These are phyloP conservation scores for Hypoxylon rickii DNA, from an alignment of 495 filamentous ascomycete genomes.

Conservation along the genomic window DNA sequence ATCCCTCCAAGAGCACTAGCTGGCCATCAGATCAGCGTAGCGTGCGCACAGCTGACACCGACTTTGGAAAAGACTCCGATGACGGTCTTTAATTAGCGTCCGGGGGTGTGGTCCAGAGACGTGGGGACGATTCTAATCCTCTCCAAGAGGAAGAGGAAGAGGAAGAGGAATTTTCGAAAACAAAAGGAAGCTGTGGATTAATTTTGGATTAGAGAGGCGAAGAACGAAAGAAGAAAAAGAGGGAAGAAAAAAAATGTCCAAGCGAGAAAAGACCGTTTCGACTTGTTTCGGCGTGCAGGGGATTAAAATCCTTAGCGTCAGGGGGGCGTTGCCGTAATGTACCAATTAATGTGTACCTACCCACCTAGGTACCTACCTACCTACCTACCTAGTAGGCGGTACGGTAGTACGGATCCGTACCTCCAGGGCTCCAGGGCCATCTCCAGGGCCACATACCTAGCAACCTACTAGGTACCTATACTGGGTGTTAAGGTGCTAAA, in stretches of 20 bases:
- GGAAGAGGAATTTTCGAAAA: slow-evolving; percentile 6
- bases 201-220: slow-evolving; percentile 18
- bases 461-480: too few species aligned
- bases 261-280: slow-evolving; percentile 26
- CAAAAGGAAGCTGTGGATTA: slow-evolving; percentile 33
- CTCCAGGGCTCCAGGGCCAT: too few species aligned
- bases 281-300: slow-evolving; percentile 29
- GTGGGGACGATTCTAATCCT: slow-evolving; percentile 14
- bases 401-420: too few species aligned
- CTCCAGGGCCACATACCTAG: too few species aligned
- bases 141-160: slow-evolving; percentile 1
- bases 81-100: slow-evolving; percentile 38
- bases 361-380: neutral
- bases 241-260: slow-evolving; percentile 6
- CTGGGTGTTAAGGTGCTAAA: too few species aligned
- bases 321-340: slow-evolving; percentile 24
- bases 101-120: slow-evolving; percentile 15
- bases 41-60: slow-evolving; percentile 25
- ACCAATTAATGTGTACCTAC: neutral
- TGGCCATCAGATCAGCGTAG: slow-evolving; percentile 28
- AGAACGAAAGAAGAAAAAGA: neutral
- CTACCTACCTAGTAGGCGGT: too few species aligned
- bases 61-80: slow-evolving; percentile 36
- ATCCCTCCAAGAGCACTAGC: slow-evolving; percentile 25
- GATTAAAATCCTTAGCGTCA: slow-evolving; percentile 23